Percentiles rank a stretch among this genome's conserved stretches.
phyloP scores from a whole-genome alignment of 805 yeast genomes.

The Pichia rugopelliculosa region DNA sequence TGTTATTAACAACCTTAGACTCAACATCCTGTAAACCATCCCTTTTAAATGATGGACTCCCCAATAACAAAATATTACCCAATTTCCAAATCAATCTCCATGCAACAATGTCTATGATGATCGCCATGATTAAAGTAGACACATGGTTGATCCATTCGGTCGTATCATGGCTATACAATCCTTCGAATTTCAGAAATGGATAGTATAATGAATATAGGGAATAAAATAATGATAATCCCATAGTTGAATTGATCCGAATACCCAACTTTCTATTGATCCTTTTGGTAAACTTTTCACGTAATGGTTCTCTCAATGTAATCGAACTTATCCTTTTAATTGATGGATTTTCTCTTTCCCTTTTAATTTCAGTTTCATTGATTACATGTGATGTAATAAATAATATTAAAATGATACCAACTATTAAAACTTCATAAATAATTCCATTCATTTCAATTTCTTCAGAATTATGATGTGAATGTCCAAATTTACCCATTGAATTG shows the following conservation, averaged over 20 bases:
- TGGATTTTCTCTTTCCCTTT: not conserved
- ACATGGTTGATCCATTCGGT: conserved; percentile 18
- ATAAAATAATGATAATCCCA: conserved; percentile 34
- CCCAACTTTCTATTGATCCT: conserved; percentile 6
- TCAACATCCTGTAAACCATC: conserved; percentile 36
- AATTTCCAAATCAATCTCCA: conserved; percentile 39
- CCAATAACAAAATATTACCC: conserved; percentile 45
- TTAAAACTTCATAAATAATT: conserved; percentile 24
- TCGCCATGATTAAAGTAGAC: conserved; percentile 23
- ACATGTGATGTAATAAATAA: conserved; percentile 31
- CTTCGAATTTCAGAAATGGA: conserved; percentile 13
- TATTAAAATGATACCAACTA: conserved; percentile 20
- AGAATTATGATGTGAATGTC: conserved; percentile 19
- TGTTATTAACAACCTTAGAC: conserved; percentile 34
- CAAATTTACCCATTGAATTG: conserved; percentile 20
- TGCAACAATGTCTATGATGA: conserved; percentile 20
- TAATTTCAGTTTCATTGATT: conserved; percentile 11
- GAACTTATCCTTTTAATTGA: conserved; percentile 22
- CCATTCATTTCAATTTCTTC: conserved; percentile 18
- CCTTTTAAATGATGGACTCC: conserved; percentile 40
- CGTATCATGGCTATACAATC: conserved; percentile 2
- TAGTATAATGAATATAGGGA: conserved; percentile 26
- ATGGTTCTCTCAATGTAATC: conserved; percentile 21
- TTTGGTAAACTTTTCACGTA: conserved; percentile 7
- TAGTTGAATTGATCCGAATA: conserved; percentile 32